A percentile compares a stretch with the other conserved stretches of the same genome.
Conservation (phyloP, 805 yeast genomes). For the Phaffomyces antillensis region DNA sequence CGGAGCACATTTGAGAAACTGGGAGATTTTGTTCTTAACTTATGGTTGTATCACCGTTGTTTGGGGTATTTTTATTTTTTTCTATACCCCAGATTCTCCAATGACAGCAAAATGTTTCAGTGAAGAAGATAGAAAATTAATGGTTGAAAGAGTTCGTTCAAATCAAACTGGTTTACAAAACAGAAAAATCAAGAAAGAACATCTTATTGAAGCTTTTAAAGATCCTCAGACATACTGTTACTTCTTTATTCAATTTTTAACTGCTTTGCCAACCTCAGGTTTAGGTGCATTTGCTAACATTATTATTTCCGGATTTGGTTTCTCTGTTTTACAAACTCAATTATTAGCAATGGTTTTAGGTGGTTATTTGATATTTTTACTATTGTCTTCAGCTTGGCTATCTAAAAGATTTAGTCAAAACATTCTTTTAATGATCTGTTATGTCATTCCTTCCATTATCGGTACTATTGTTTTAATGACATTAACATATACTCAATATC, state of each 20-base stretch:
- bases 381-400: conserved; percentile 28
- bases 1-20: conserved; percentile 32
- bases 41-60: conserved; percentile 43
- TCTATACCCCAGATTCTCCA: conserved; percentile 42
- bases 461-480: conserved; percentile 37
- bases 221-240: conserved; percentile 35
- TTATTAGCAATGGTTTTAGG: conserved; percentile 43
- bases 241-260: conserved; percentile 42
- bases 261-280: conserved; percentile 43
- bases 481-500: conserved; percentile 5
- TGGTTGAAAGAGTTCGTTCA: conserved; percentile 38
- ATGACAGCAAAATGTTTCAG: conserved; percentile 31
- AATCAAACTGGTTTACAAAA: conserved; percentile 49
- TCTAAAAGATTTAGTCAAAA: conserved; percentile 24
- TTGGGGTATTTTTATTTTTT: conserved; percentile 35
- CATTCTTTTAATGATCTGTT: conserved; percentile 16
- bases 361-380: conserved; percentile 16
- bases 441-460: conserved; percentile 40
- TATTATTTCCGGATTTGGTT: conserved; percentile 46
- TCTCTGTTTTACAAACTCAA: conserved; percentile 14
- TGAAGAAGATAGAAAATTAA: conserved; percentile 36
- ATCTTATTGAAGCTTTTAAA: conserved; percentile 38
- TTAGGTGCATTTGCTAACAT: conserved; percentile 47
- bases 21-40: conserved; percentile 49
- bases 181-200: conserved; percentile 36